Base-by-base conservation (phyloP, 306 rosid species). In the Psophocarpus tetragonolobus region DNA sequence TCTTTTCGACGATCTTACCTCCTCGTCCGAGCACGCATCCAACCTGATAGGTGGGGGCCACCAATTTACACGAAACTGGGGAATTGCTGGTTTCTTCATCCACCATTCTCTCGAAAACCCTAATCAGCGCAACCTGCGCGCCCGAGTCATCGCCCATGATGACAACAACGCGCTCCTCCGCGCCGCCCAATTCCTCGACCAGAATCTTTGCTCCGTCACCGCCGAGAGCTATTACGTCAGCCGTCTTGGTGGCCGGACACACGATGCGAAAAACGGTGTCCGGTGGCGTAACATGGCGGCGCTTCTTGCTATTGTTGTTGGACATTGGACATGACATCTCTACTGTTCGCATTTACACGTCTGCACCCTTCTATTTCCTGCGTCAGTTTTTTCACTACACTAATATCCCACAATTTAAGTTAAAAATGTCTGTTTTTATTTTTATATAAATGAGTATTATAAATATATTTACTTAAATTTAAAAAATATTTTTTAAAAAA, bases 1-100 rank as follows among this genome's bases (percentile, higher is more conserved):
- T 87, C 74, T 86, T 93, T 73, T 91, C 97, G 68, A 90, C 84
- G 63, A 79, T 75, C 76, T 87, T 91, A 2, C 91, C 98, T 17
- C 93, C 91, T 79, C 94, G 83, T 1, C 94, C 94, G 33, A 88
- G 87, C 62, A 88, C 88, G 41, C 87, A 73, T 2, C 97, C 93
- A 69, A 90, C 95, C 66, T 89, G 93, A 77, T 82, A 84, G 62
- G 84, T 78, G 35, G 88, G 90, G 18, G 90, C 94, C 74, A 93
- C 33, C 82, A 93, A 80, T 81, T 87, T 79, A 83, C 91, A 91
- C 27, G 78, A 76, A n/a, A 80, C 86, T 32, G 78, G 51, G 15
- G 24, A 74, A 48, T 3, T 9, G 72, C 65, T 82, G 33, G 17
- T 41, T 0, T 74, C 89, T 0, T 81, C 82, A 8, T 76, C 78